Percentiles rank a stretch among this genome's conserved stretches.
These are phyloP conservation scores for Oidium heveae DNA, from an alignment of 2,329 filamentous ascomycete species.

Conservation along the genomic window DNA sequence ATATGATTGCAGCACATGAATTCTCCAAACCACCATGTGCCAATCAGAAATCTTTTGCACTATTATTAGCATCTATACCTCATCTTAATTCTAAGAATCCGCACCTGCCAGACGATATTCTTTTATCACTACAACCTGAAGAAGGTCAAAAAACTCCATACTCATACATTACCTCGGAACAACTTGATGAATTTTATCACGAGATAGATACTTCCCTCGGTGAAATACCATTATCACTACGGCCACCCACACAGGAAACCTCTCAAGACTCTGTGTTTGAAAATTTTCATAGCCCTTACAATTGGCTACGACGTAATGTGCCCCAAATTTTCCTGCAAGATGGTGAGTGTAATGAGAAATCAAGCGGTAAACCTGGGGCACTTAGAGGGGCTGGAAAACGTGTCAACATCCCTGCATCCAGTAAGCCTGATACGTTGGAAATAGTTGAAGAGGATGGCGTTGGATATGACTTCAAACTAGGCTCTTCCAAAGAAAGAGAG, in stretches of 20 bases:
- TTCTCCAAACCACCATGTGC: slow-evolving; percentile 1
- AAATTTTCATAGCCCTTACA: slow-evolving; percentile 83
- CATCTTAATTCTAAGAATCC: slow-evolving; percentile 7
- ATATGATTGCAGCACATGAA: slow-evolving; percentile 9
- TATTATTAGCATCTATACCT: slow-evolving; percentile 8
- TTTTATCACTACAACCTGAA: slow-evolving; percentile 16
- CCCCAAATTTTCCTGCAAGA: slow-evolving; percentile 61
- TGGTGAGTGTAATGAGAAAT: slow-evolving; percentile 18
- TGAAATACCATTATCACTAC: slow-evolving; percentile 10
- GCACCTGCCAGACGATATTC: slow-evolving; percentile 13
- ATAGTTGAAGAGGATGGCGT: slow-evolving; percentile 15
- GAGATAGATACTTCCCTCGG: slow-evolving; percentile 22
- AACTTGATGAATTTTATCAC: slow-evolving; percentile 50
- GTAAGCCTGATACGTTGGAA: slow-evolving; percentile 12
- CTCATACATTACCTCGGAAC: slow-evolving; percentile 40
- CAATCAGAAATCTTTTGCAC: slow-evolving; percentile 11
- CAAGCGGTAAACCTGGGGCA: slow-evolving; percentile 15
- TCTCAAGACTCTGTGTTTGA: slow-evolving; percentile 28
- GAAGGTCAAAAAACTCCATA: slow-evolving; percentile 29
- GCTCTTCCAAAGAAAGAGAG: slow-evolving; percentile 3
- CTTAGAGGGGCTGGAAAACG: slow-evolving; percentile 15
- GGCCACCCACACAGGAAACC: slow-evolving; percentile 15
- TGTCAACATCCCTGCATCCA: slow-evolving; percentile 12
- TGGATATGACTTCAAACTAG: slow-evolving; percentile 12
- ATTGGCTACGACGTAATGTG: slow-evolving; percentile 73